These are phyloP conservation scores for Colletotrichum acutatum DNA, from an alignment of 2,329 filamentous ascomycete genomes.

Conservation along the genomic window DNA sequence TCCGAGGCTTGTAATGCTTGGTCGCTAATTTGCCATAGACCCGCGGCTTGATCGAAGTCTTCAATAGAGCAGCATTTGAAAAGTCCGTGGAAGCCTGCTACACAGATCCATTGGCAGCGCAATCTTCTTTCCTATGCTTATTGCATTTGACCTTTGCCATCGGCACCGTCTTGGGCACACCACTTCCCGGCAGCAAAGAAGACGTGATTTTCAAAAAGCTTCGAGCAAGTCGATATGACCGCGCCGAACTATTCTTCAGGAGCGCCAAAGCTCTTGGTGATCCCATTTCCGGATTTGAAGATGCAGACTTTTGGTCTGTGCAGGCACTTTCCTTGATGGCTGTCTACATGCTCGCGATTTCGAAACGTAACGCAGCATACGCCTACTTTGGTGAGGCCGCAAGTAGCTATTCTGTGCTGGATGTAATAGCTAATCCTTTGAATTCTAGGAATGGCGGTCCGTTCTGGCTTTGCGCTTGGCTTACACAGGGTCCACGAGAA, in stretches of 20 bases:
- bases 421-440: conserved; percentile 25
- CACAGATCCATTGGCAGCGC: conserved; percentile 59
- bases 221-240: conserved; percentile 57
- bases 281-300: conserved; percentile 62
- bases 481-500: conserved; percentile 69
- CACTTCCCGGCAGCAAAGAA: conserved; percentile 59
- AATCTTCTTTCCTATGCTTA: conserved; percentile 65
- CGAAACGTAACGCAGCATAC: conserved; percentile 72
- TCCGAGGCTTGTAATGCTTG: not conserved
- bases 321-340: conserved; percentile 73
- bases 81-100: conserved; percentile 64
- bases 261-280: conserved; percentile 65
- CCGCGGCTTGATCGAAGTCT: conserved; percentile 69
- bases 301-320: conserved; percentile 73
- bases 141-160: conserved; percentile 72
- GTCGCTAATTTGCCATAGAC: conserved; percentile 53
- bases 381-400: conserved; percentile 64
- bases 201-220: conserved; percentile 63
- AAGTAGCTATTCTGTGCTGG: not conserved
- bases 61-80: conserved; percentile 63
- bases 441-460: conserved; percentile 68
- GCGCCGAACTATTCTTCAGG: conserved; percentile 71
- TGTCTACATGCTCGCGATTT: conserved; percentile 70
- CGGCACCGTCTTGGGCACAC: conserved; percentile 68
- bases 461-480: conserved; percentile 70